Conservation (phyloP, 352 stramenopile genomes). For the Pythium rishiriense region DNA sequence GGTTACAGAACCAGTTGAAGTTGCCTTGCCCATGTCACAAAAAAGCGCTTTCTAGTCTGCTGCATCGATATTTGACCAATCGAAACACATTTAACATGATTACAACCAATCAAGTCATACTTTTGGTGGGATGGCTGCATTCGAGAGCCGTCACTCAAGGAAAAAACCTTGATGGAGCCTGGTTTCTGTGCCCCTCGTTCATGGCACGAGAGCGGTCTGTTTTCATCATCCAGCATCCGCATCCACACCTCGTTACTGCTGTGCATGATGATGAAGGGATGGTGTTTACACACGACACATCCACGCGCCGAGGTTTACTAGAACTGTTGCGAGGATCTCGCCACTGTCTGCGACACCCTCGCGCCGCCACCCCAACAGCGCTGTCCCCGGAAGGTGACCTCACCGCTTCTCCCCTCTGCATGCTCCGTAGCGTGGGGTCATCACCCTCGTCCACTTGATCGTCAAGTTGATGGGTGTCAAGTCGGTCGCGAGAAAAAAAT, state of each 20-base stretch:
- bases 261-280: not conserved
- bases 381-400: too few relatives aligned
- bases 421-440: too few relatives aligned
- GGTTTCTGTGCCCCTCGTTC: not conserved
- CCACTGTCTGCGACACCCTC: not conserved
- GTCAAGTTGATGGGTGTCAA: too few relatives aligned
- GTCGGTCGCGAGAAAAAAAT: too few relatives aligned
- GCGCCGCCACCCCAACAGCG: too few relatives aligned
- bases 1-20: too few relatives aligned
- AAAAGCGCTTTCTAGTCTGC: not conserved
- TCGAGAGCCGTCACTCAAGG: not conserved
- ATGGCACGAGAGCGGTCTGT: not conserved
- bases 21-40: not conserved
- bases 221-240: conserved; percentile 1
- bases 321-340: too few relatives aligned
- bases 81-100: not conserved
- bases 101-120: not conserved
- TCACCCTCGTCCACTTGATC: too few relatives aligned
- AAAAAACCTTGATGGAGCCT: not conserved
- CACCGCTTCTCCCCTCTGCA: too few relatives aligned
- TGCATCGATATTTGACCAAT: not conserved
- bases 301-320: too few relatives aligned
- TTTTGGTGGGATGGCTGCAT: not conserved
- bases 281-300: not conserved
- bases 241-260: too few relatives aligned